phyloP scores from a whole-genome alignment of 306 rosid genomes.

The Pyrus betulifolia region DNA sequence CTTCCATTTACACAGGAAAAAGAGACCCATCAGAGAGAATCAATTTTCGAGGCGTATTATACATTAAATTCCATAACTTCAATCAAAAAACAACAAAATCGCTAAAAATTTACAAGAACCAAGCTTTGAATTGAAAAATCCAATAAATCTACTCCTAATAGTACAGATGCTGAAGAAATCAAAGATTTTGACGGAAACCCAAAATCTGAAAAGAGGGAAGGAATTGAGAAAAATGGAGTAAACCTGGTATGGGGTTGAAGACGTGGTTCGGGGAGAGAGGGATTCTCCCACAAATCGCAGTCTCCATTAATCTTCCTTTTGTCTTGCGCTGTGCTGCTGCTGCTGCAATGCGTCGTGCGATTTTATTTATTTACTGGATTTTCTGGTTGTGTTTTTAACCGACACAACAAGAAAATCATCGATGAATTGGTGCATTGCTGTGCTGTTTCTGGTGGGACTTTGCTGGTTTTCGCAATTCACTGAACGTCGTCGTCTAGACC shows the following conservation, averaged over 20 bases:
- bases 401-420: not conserved
- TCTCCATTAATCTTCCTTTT: conserved; percentile 41
- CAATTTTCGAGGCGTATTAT: not conserved
- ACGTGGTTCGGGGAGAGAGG: conserved; percentile 55
- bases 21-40: not conserved
- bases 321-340: not conserved
- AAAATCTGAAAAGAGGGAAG: not conserved
- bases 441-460: not conserved
- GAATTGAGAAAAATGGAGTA: not conserved
- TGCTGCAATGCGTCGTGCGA: not conserved
- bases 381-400: not conserved
- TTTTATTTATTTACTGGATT: not conserved
- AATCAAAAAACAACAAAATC: not conserved
- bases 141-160: not conserved
- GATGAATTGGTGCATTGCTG: not conserved
- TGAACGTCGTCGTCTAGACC: not conserved
- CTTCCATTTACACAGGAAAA: not conserved
- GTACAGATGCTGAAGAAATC: not conserved
- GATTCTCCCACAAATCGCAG: conserved; percentile 54
- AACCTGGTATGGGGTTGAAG: conserved; percentile 53
- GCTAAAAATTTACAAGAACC: not conserved
- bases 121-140: not conserved
- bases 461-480: not conserved
- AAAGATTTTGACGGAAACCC: not conserved
- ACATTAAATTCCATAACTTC: not conserved